These are phyloP conservation scores for Cercospora sp. DNA, from an alignment of 2,329 filamentous ascomycete species.

Conservation along the genomic window DNA sequence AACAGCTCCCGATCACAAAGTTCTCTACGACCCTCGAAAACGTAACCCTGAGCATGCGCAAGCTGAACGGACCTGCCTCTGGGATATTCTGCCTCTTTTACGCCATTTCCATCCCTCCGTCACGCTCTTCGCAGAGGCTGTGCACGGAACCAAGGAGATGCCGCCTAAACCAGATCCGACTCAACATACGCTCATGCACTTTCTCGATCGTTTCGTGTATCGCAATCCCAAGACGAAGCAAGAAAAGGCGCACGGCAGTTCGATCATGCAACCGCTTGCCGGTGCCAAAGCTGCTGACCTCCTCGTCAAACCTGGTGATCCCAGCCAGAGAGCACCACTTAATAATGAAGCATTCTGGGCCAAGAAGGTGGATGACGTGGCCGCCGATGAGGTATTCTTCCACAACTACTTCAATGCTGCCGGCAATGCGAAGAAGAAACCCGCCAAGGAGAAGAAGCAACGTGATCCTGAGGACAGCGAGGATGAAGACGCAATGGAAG, in stretches of 20 bases:
- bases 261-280: slow-evolving; percentile 93
- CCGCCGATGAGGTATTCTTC: slow-evolving; percentile 95
- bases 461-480: slow-evolving; percentile 46
- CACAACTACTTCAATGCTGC: slow-evolving; percentile 87
- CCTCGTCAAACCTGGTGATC: slow-evolving; percentile 60
- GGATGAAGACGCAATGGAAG: slow-evolving; percentile 49
- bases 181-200: slow-evolving; percentile 88
- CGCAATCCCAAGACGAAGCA: slow-evolving; percentile 75
- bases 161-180: slow-evolving; percentile 87
- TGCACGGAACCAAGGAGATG: slow-evolving; percentile 69
- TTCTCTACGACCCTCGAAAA: slow-evolving; percentile 80
- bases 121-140: slow-evolving; percentile 71
- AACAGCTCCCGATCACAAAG: slow-evolving; percentile 30
- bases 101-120: slow-evolving; percentile 93
- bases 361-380: slow-evolving; percentile 82
- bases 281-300: slow-evolving; percentile 61
- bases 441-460: slow-evolving; percentile 58
- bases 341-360: slow-evolving; percentile 92
- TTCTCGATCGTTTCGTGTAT: slow-evolving; percentile 98
- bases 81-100: slow-evolving; percentile 82
- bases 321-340: slow-evolving; percentile 55
- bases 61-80: slow-evolving; percentile 88
- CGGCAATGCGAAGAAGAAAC: slow-evolving; percentile 56
- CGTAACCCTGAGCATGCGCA: slow-evolving; percentile 88
- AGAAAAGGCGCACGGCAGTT: slow-evolving; percentile 68